Evolutionary conservation across 1,139 yeast genomes (phyloP), one percentile per base, ranked within the genome.

Genomic region (Scheffersomyces parashehatae): DNA sequence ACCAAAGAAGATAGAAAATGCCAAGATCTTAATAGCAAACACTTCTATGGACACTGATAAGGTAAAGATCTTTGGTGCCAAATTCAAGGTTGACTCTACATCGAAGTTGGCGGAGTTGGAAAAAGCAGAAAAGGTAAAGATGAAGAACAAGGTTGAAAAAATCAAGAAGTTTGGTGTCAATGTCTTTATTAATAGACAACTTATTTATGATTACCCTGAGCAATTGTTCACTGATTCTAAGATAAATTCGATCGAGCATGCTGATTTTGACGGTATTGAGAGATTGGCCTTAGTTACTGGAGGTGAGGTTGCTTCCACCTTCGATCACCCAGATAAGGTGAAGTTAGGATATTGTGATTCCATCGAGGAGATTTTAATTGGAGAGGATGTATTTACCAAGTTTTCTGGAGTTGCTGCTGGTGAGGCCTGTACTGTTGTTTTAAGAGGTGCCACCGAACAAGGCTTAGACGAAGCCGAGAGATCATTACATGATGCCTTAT

Each of bases 211-310:
- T 70, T 95, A 93, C 79, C 99, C 99, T 28, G 99, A 93, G 69
- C 97, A 89, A 67, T 75, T 93, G 53, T 88, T 93, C 61, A 81
- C 96, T 5, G 99, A 93, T 58, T 69, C 89, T 36, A 83, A 85
- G 45, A 87, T 93, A 58, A 91, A 89, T 68, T 84, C 97, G 29
- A 89, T 93, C 52, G 99, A 93, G 70, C 99, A 95, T 62, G 99
- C 99, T 15, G 99, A 95, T 67, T 95, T 95, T 57, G 99, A 89
- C 61, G 99, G 99, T 57, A 90, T 93, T 46, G 99, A 93, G 73
- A 84, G 99, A 64, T 79, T 93, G 55, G 97, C 99, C 4, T 75
- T 93, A 39, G 99, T 91, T 24, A 91, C 98, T 5, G 99, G 99
- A 40, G 99, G 97, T 58, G 99, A 93, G 71, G 98, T 95, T 44